A percentile compares a stretch with the other conserved stretches of the same genome.
These are phyloP conservation scores for Massarina eburnea DNA, from an alignment of 2,329 filamentous ascomycete species.

Conservation along the genomic window DNA sequence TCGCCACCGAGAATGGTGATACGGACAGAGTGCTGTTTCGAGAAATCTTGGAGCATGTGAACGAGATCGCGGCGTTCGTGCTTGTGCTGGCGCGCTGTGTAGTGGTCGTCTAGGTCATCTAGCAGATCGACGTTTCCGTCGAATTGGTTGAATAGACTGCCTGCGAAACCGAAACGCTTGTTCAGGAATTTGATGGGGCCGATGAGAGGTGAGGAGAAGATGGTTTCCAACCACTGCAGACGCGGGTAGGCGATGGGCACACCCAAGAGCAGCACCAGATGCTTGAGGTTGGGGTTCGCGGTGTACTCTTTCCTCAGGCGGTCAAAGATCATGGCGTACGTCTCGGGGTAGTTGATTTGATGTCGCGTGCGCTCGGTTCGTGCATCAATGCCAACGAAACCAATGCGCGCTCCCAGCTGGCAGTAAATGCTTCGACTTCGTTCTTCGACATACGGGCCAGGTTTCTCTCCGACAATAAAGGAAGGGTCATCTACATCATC, in stretches of 20 bases:
- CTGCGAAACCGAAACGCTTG: constrained; percentile 83
- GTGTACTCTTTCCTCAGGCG: constrained; percentile 56
- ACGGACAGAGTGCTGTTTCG: constrained; percentile 58
- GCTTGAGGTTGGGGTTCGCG: constrained; percentile 60
- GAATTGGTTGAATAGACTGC: constrained; percentile 88
- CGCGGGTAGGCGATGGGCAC: constrained; percentile 73
- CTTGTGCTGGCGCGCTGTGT: constrained; percentile 91
- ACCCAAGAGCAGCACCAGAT: constrained; percentile 64
- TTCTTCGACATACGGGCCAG: constrained; percentile 68
- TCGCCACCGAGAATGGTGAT: constrained; percentile 66
- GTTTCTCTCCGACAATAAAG: constrained; percentile 76
- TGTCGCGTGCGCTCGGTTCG: constrained; percentile 80
- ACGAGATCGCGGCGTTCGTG: constrained; percentile 76
- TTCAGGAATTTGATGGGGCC: constrained; percentile 87
- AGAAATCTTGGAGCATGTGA: constrained; percentile 62
- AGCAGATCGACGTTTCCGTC: constrained; percentile 72
- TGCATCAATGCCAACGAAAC: constrained; percentile 62
- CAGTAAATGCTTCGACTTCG: constrained; percentile 63
- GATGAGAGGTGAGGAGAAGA: constrained; percentile 82
- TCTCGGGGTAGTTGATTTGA: constrained; percentile 81
- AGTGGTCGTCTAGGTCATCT: constrained; percentile 70
- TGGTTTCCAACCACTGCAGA: constrained; percentile 94
- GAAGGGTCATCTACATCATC: constrained; percentile 63
- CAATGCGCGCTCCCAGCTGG: constrained; percentile 65
- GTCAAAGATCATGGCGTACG: constrained; percentile 63